phyloP scores from a whole-genome alignment of 1,284 basidiomycete genomes.

The Sporisorium reilianum region DNA sequence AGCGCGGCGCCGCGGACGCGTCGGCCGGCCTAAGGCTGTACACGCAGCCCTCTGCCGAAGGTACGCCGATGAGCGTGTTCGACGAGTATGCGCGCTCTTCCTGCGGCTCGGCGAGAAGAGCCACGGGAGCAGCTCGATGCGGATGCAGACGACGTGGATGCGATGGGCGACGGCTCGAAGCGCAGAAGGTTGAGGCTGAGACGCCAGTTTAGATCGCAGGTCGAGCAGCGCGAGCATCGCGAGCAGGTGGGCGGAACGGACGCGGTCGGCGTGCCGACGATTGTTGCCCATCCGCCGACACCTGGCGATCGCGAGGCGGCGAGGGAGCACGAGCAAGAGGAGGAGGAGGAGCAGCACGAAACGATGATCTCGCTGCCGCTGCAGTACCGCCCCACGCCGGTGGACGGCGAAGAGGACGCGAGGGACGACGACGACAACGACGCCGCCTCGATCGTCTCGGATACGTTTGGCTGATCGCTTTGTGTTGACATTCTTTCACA shows the following conservation, averaged over 20 bases:
- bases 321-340: not conserved
- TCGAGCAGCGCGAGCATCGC: not conserved
- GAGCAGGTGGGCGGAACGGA: too few relatives aligned
- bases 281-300: constrained; percentile 12
- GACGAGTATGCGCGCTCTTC: not conserved
- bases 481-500: too few relatives aligned
- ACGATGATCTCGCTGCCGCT: constrained; percentile 3
- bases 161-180: constrained; percentile 7
- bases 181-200: constrained; percentile 4
- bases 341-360: not conserved
- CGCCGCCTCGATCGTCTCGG: constrained; percentile 4
- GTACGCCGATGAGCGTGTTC: not conserved
- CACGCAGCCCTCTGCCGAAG: not conserved
- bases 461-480: constrained; percentile 15
- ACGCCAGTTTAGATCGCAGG: constrained; percentile 7
- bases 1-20: not conserved
- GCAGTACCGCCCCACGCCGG: not conserved
- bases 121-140: constrained; percentile 1
- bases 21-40: not conserved
- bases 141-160: not conserved
- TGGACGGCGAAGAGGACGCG: not conserved
- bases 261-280: too few relatives aligned
- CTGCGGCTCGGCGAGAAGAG: too few relatives aligned
- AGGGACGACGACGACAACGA: not conserved
- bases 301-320: not conserved